Evolutionary conservation across 768 basidiomycete species (phyloP).

Genomic region (Glaciozyma martinii): DNA sequence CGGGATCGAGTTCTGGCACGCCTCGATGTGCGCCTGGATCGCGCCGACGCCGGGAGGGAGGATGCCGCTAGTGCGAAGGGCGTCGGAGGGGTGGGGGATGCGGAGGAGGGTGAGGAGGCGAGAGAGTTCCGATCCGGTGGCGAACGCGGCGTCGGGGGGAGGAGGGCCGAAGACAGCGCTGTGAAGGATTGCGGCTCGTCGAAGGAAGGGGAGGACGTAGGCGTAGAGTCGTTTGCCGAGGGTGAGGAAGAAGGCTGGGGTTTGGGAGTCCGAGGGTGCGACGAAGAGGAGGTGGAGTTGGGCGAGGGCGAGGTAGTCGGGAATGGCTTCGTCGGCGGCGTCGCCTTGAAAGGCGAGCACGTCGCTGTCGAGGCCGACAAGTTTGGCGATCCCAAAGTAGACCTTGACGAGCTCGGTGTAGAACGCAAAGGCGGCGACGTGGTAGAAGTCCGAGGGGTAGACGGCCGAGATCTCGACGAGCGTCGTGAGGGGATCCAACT

Average conservation of each 20-base stretch:
- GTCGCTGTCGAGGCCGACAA: slow-evolving; percentile 56
- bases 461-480: slow-evolving; percentile 84
- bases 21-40: slow-evolving; percentile 45
- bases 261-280: background rate
- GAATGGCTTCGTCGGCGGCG: slow-evolving; percentile 41
- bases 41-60: slow-evolving; percentile 15
- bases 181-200: slow-evolving; percentile 74
- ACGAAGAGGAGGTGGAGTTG: slow-evolving; percentile 47
- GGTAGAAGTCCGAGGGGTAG: slow-evolving; percentile 76
- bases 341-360: slow-evolving; percentile 3
- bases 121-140: slow-evolving; percentile 60
- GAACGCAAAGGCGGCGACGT: slow-evolving; percentile 79
- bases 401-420: slow-evolving; percentile 81
- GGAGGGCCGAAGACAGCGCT: slow-evolving; percentile 55
- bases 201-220: slow-evolving; percentile 84
- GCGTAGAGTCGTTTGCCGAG: slow-evolving; percentile 66
- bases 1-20: slow-evolving; percentile 59
- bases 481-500: slow-evolving; percentile 71
- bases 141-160: slow-evolving; percentile 46
- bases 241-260: background rate
- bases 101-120: slow-evolving; percentile 65
- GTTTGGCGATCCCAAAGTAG: slow-evolving; percentile 73
- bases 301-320: slow-evolving; percentile 49
- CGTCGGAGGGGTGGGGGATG: slow-evolving; percentile 42
- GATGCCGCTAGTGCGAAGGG: background rate